Base-by-base conservation (phyloP, 2,329 filamentous ascomycete species). In the Trichoderma pleuroti region DNA sequence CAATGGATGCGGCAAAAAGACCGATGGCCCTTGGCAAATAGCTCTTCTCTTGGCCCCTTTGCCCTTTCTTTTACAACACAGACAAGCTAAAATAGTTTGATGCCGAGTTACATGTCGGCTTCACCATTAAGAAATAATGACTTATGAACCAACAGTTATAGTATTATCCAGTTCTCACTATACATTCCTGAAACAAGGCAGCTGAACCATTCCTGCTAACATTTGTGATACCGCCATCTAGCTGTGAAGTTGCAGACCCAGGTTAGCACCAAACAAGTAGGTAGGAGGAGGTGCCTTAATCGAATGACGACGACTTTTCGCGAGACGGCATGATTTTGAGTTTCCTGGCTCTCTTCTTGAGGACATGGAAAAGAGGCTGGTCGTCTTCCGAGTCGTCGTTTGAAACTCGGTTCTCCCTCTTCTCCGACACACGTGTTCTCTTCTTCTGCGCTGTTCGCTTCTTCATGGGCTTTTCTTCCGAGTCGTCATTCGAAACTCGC, bases 81-180 rank as follows among this genome's bases (percentile, higher is more conserved):
- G 36, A 68, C 18, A 36, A 21, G n/a, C 59, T 52, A 30, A 52
- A 61, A 28, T 36, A 68, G 28, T 24, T 60, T 26, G 54, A 60
- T 30, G 39, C n/a, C 16, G 36, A 68, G 56, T 36, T 18, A 30
- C 4, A n/a, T 34, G n/a, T 32, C n/a, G 34, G 39, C 56, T 68
- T 68, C 36, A 34, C 52, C 12, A 68, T 52, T 24, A 52, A 28
- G 24, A 52, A 52, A 34, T 68, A 68, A 68, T 61, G 66, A 68
- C 10, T 68, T 49, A 52, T 60, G 66, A 68, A 36, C 6, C 11
- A 60, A 49, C 26, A 21, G 2, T 46, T 46, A 16, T 60, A 10
- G 46, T 8, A 6, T 42, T 52, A 12, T n/a, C 39, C 18, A 61
- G 32, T 39, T 49, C 6, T 39, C 39, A 2, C 18, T 36, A 14